phyloP scores from a whole-genome alignment of 2,329 filamentous ascomycete species.

The Graphium sp. region DNA sequence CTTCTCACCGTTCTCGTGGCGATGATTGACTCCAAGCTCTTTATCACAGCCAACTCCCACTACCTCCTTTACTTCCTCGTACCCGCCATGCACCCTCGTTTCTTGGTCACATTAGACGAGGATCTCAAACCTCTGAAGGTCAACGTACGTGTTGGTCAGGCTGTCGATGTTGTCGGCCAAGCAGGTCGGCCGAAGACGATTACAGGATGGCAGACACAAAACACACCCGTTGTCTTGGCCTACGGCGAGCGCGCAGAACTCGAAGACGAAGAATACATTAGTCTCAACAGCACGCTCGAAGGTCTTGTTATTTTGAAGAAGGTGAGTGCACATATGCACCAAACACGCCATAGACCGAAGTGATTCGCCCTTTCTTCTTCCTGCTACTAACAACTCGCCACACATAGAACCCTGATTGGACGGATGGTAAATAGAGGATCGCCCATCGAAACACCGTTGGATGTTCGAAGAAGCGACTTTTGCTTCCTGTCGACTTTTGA shows the following conservation, averaged over 20 bases:
- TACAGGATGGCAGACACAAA: constrained; percentile 98
- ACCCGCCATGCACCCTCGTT: constrained; percentile 90
- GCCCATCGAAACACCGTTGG: no score
- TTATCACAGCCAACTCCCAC: constrained; percentile 50
- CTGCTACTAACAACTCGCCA: not conserved
- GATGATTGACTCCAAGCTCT: constrained; percentile 90
- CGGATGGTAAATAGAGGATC: constrained; percentile 2
- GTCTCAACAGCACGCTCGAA: constrained; percentile 78
- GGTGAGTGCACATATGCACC: constrained; percentile 52
- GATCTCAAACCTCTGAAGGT: constrained; percentile 84
- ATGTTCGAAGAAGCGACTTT: no score
- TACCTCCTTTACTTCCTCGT: constrained; percentile 97
- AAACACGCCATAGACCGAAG: no score
- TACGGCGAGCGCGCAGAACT: constrained; percentile 92
- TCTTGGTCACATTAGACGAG: constrained; percentile 92
- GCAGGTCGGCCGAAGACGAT: constrained; percentile 97
- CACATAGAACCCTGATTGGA: constrained; percentile 4
- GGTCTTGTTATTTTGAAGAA: constrained; percentile 93
- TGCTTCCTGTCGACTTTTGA: not conserved
- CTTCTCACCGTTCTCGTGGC: constrained; percentile 80
- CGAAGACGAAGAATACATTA: constrained; percentile 94
- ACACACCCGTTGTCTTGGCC: constrained; percentile 89
- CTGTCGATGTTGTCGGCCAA: constrained; percentile 94
- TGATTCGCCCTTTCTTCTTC: not conserved
- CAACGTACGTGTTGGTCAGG: constrained; percentile 93